Base-by-base conservation (phyloP, 1,284 basidiomycete genomes). In the Trametes polyzona region DNA sequence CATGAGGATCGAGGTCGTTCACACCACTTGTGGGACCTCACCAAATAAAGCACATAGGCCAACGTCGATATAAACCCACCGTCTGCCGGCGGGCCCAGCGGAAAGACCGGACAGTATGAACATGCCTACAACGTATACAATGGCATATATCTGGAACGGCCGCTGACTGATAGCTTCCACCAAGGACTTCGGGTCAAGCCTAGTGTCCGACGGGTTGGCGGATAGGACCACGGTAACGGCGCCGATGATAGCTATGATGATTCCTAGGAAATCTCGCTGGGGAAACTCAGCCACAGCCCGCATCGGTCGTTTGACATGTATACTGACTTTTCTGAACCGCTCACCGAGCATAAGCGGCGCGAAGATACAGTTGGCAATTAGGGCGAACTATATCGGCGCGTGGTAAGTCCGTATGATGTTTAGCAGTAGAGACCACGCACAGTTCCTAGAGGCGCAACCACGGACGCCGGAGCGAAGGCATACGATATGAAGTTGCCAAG, bases 401-500 rank as follows among this genome's bases (percentile, higher is more conserved):
- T 33, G 26, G 57, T 30, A 43, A 61, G 12, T 55, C 17, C 21
- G 5, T 8, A 11, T 17, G 4, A 21, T n/a, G 42, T 42, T 24
- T 43, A 32, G 47, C 47, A 51, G 41, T 39, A 32, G 36, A 16
- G 27, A 47, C 23, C 8, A 77, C 87, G 76, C 66, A 95, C 93
- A 29, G 93, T 96, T 29, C 96, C 95, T 7, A 98, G 80, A 17
- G 96, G 96, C 1, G 96, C 96, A n/a, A 98, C 95, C 12, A 98
- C 79, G 19, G 90, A 93, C 8, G 96, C 95, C 3, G 96, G 96
- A 6, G 96, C 89, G 61, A 89, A 92, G 0, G 85, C 91, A 64
- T 94, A 98, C 1, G 92, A 91, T 53, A 95, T 83, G 62, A 98
- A 98, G 70, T 98, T 98, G 12, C 93, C 93, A 23, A 86, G 74